A percentile compares a stretch with the other conserved stretches of the same genome.
Evolutionary conservation across 352 stramenopile genomes (phyloP).

Genomic region (Phytophthora aleatoria): DNA sequence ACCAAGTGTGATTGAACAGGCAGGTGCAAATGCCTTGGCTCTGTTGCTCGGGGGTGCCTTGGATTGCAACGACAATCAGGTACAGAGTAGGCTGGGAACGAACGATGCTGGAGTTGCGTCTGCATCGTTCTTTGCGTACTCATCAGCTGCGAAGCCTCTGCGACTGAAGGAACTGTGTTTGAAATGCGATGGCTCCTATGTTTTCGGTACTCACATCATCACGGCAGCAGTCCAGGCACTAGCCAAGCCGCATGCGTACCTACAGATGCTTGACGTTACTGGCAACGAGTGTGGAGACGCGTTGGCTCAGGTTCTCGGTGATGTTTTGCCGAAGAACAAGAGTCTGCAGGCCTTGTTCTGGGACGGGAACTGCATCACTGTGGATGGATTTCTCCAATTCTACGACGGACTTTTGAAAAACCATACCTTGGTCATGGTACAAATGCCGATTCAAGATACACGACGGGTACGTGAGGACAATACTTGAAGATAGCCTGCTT

Average conservation of each 20-base stretch:
- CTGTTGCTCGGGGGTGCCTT: constrained; percentile 43
- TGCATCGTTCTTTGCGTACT: constrained; percentile 19
- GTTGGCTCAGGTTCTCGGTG: constrained; percentile 50
- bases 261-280: constrained; percentile 76
- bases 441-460: constrained; percentile 82
- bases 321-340: constrained; percentile 57
- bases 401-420: constrained; percentile 69
- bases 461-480: constrained; percentile 43
- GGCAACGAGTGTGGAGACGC: constrained; percentile 77
- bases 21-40: constrained; percentile 47
- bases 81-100: constrained; percentile 26
- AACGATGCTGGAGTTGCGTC: constrained; percentile 13
- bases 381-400: constrained; percentile 70
- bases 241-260: constrained; percentile 32
- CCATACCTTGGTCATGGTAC: constrained; percentile 65
- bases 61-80: constrained; percentile 24
- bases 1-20: constrained; percentile 41
- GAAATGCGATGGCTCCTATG: constrained; percentile 46
- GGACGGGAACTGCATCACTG: constrained; percentile 77
- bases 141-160: constrained; percentile 32
- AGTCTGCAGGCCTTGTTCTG: constrained; percentile 73
- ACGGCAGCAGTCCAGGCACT: constrained; percentile 53
- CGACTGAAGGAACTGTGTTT: constrained; percentile 64
- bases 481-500: not conserved
- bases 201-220: constrained; percentile 64